These are phyloP conservation scores for Besnoitia besnoiti DNA, from an alignment of 169 alveolate genomes.

Conservation along the genomic window DNA sequence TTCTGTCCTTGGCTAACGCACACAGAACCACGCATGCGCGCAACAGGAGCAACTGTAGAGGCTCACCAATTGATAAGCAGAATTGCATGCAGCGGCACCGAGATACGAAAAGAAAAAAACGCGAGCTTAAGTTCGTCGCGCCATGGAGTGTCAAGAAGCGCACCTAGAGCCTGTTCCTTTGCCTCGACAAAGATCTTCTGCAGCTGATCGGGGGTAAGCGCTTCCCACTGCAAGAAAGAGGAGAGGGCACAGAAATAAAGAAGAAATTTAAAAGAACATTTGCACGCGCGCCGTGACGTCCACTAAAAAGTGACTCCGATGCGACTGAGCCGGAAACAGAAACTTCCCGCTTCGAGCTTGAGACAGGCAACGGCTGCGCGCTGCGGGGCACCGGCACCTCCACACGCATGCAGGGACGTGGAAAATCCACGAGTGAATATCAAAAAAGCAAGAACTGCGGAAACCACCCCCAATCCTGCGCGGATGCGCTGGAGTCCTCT, in stretches of 20 bases:
- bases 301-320: too few species aligned
- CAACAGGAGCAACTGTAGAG: background rate
- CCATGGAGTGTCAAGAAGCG: background rate
- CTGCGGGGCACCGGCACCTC: too few species aligned
- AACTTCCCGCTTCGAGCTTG: too few species aligned
- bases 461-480: background rate
- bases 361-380: too few species aligned
- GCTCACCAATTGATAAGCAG: background rate
- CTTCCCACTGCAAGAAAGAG: slow-evolving; percentile 29
- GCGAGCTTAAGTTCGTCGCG: background rate
- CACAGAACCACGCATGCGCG: too few species aligned
- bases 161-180: slow-evolving; percentile 43
- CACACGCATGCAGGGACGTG: too few species aligned
- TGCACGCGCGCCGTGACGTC: too few species aligned
- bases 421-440: background rate
- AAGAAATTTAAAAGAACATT: too few species aligned
- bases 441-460: too few species aligned
- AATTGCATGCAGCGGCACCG: background rate
- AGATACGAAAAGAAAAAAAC: background rate
- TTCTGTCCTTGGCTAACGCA: too few species aligned
- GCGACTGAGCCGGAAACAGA: too few species aligned
- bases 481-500: too few species aligned
- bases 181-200: slow-evolving; percentile 28
- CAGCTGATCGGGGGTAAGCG: slow-evolving; percentile 40
- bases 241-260: background rate